Percentiles rank a stretch among this genome's conserved stretches.
Conservation (phyloP, 1,284 basidiomycete genomes). For the Hortiboletus rubellus region DNA sequence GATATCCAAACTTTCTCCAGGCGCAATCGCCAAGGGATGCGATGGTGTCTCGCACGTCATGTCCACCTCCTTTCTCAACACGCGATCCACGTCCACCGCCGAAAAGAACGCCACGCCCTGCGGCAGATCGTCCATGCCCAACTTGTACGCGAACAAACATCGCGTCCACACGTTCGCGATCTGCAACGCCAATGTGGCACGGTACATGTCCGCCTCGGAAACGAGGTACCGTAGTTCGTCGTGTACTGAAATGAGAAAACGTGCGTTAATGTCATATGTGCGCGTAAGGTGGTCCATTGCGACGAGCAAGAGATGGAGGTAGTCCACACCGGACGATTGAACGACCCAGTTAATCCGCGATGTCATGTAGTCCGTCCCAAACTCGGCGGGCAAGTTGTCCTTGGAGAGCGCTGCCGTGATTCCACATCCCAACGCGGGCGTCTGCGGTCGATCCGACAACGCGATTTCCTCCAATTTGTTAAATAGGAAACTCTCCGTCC, state of each 20-base stretch:
- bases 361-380: conserved; percentile 89
- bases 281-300: conserved; percentile 89
- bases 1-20: conserved; percentile 88
- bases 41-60: conserved; percentile 96
- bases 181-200: conserved; percentile 91
- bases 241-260: conserved; percentile 97
- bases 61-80: conserved; percentile 94
- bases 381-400: conserved; percentile 77
- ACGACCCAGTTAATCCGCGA: conserved; percentile 99
- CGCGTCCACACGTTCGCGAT: conserved; percentile 97
- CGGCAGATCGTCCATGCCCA: conserved; percentile 95
- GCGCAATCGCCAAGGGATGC: conserved; percentile 78
- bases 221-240: conserved; percentile 97
- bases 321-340: conserved; percentile 97
- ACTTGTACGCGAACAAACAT: conserved; percentile 86
- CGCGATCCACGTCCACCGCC: conserved; percentile 90
- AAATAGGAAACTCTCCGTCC: conserved; percentile 97
- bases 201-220: conserved; percentile 83
- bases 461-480: conserved; percentile 99
- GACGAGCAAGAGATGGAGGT: conserved; percentile 94
- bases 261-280: conserved; percentile 84
- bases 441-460: conserved; percentile 81
- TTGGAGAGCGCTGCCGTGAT: conserved; percentile 92
- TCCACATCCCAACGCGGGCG: conserved; percentile 93
- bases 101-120: conserved; percentile 97